phyloP scores from a whole-genome alignment of 2,329 filamentous ascomycete genomes.

The Onygenales sp. region DNA sequence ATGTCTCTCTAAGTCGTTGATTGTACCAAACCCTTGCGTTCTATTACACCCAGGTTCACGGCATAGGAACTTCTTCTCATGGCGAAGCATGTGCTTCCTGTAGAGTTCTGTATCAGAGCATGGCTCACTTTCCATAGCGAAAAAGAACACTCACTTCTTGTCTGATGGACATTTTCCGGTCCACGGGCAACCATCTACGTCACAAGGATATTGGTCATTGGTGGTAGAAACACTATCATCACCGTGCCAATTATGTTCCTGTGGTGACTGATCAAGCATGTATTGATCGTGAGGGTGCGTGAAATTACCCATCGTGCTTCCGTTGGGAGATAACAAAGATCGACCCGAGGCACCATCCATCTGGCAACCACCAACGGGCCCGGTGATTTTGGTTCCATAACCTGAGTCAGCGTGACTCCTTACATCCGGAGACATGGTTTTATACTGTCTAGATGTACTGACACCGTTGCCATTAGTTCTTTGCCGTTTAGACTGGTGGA shows the following conservation, averaged over 20 bases:
- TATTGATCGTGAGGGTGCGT: neutral
- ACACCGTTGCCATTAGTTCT: constrained; percentile 15
- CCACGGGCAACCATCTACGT: constrained; percentile 23
- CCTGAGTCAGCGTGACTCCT: constrained; percentile 28
- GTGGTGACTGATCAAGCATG: neutral
- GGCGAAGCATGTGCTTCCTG: constrained; percentile 69
- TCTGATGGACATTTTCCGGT: constrained; percentile 32
- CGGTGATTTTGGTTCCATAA: constrained; percentile 24
- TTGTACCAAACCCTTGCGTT: constrained; percentile 63
- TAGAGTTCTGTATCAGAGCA: neutral
- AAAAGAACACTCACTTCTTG: constrained; percentile 22
- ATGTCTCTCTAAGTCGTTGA: constrained; percentile 75
- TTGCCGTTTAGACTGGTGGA: constrained; percentile 12
- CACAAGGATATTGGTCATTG: constrained; percentile 18
- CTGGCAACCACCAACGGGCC: constrained; percentile 20
- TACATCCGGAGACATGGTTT: constrained; percentile 22
- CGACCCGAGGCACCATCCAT: constrained; percentile 11
- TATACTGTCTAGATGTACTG: constrained; percentile 17
- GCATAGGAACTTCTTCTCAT: constrained; percentile 60
- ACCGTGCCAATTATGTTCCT: neutral
- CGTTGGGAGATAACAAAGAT: no score
- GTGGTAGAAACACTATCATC: neutral
- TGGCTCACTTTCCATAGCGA: neutral
- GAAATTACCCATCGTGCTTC: neutral
- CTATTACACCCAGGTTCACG: constrained; percentile 46